Base-by-base conservation (phyloP, 2,329 filamentous ascomycete genomes). In the Elsinoe arachidis region DNA sequence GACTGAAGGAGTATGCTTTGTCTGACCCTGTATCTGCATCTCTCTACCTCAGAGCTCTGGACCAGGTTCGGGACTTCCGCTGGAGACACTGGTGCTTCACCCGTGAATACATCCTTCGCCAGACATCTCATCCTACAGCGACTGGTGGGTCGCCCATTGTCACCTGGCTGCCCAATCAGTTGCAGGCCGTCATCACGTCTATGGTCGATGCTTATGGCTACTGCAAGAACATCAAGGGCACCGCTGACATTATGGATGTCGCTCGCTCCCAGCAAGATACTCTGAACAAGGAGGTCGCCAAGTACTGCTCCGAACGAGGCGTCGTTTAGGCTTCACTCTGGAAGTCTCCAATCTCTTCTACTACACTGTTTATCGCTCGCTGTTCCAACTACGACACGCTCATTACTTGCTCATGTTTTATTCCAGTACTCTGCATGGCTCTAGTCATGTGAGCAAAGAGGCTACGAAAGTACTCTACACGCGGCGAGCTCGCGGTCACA, bases 1-100 rank as follows among this genome's bases (percentile, higher is more conserved):
- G 78, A 7, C 72, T 87, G 14, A 81, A 81, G 61, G 76, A 76
- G 5, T 88, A 81, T 65, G 66, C 66, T 11, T 19, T 59, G 5
- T 17, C 55, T 9, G 38, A 47, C 12, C 38, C 56, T 21, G 57
- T 59, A 11, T 67, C 73, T 2, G 71, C 72, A 9, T 70, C 74
- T 5, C 62, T 76, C 17, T 78, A 78, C 58, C 69, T 78, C 15
- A 70, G 72, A 35, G 73, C 76, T 23, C 76, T 91, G 49, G 79
- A 92, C 68, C 84, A 90, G 70, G 86, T 92, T 7, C 81, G 88
- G 57, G 86, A 89, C 68, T 92, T 92, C 75, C 76, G 88, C 59
- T 92, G 87, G 86, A 77, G 88, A 5, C 88, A 92, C 71, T 92
- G 88, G 88, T 88, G 86, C 69, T 92, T 92, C 68, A 88, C 87